Conservation (phyloP, 1,284 basidiomycete genomes). For the Meira nashicola region DNA sequence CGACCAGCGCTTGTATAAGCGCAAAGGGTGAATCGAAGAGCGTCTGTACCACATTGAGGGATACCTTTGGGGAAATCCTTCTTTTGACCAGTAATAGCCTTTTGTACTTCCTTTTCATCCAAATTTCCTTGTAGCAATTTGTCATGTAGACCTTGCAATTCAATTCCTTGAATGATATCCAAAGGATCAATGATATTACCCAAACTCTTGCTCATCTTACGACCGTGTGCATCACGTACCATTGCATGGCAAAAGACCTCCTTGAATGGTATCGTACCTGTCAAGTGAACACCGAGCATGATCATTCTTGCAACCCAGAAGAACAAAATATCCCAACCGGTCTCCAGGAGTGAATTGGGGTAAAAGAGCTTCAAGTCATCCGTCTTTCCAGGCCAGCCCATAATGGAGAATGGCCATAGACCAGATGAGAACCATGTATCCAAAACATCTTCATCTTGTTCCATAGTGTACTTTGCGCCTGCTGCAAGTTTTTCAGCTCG, state of each 20-base stretch:
- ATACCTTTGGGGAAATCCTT: conserved; percentile 99
- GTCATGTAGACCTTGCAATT: conserved; percentile 76
- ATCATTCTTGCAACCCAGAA: conserved; percentile 99
- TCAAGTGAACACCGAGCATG: conserved; percentile 83
- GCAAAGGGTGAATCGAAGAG: conserved; percentile 87
- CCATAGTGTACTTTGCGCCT: conserved; percentile 65
- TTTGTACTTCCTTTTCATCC: conserved; percentile 85
- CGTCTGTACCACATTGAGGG: conserved; percentile 96
- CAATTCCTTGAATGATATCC: conserved; percentile 85
- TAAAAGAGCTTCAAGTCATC: conserved; percentile 63
- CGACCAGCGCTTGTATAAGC: conserved; percentile 74
- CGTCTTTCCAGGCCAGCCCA: conserved; percentile 81
- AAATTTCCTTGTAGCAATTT: conserved; percentile 88
- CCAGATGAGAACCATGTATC: conserved; percentile 99
- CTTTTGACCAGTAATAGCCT: conserved; percentile 92
- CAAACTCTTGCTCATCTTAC: conserved; percentile 98
- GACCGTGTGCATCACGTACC: conserved; percentile 95
- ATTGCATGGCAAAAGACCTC: conserved; percentile 99
- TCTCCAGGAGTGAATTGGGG: conserved; percentile 84
- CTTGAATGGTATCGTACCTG: conserved; percentile 84
- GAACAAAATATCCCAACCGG: conserved; percentile 98
- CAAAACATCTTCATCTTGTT: conserved; percentile 94
- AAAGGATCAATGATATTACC: conserved; percentile 98
- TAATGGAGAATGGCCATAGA: conserved; percentile 94
- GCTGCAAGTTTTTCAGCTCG: conserved; percentile 74